phyloP scores from a whole-genome alignment of 768 basidiomycete genomes.

The Naganishia randhawae region DNA sequence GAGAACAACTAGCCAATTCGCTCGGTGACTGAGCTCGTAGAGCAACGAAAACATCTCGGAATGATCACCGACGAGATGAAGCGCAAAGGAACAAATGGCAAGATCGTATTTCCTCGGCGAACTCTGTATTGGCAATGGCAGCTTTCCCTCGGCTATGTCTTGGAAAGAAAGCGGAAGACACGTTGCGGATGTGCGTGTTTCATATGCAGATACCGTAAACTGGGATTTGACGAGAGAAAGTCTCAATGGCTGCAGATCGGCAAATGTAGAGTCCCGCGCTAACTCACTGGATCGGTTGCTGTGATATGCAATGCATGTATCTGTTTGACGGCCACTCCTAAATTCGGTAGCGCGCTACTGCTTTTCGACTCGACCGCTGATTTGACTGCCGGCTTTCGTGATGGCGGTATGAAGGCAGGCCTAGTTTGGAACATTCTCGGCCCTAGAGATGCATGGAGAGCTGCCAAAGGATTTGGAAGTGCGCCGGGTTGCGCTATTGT shows the following conservation, averaged over 20 bases:
- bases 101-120: slow-evolving; percentile 56
- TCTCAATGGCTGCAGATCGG: not conserved
- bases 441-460: slow-evolving; percentile 35
- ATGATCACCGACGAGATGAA: slow-evolving; percentile 64
- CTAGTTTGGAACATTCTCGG: slow-evolving; percentile 34
- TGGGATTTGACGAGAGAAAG: slow-evolving; percentile 38
- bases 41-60: slow-evolving; percentile 65
- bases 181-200: slow-evolving; percentile 57
- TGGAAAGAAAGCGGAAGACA: slow-evolving; percentile 63
- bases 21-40: slow-evolving; percentile 63
- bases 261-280: slow-evolving; percentile 14
- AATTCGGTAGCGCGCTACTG: slow-evolving; percentile 2
- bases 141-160: slow-evolving; percentile 60
- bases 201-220: slow-evolving; percentile 64
- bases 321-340: not conserved
- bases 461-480: slow-evolving; percentile 29
- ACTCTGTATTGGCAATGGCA: slow-evolving; percentile 47
- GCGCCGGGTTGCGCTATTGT: not conserved
- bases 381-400: slow-evolving; percentile 27
- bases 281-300: slow-evolving; percentile 58
- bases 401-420: slow-evolving; percentile 50
- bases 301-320: slow-evolving; percentile 34
- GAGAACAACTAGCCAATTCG: slow-evolving; percentile 64
- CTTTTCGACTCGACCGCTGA: not conserved
- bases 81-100: slow-evolving; percentile 68